phyloP scores from a whole-genome alignment of 305 asterid genomes.

The Caryopteris hybrid region DNA sequence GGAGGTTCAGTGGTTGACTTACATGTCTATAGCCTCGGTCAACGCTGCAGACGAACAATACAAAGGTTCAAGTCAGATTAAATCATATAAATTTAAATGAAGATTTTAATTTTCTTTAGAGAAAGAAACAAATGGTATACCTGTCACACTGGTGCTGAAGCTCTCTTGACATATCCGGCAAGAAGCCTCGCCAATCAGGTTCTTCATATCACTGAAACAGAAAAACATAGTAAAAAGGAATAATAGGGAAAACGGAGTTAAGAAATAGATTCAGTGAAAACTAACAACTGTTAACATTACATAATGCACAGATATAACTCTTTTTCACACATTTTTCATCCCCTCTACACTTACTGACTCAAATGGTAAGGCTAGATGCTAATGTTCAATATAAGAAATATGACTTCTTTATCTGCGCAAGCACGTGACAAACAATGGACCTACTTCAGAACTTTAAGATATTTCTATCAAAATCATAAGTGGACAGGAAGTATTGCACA shows the following conservation, averaged over 20 bases:
- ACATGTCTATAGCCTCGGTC: constrained; percentile 77
- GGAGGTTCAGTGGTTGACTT: constrained; percentile 23
- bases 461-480: background rate
- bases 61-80: constrained; percentile 6
- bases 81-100: background rate
- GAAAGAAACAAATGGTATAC: constrained; percentile 19
- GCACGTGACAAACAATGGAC: background rate
- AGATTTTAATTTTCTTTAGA: background rate
- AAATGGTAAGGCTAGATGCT: background rate
- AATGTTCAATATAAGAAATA: background rate
- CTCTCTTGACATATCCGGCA: constrained; percentile 87
- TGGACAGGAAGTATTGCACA: background rate
- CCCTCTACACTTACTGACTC: background rate
- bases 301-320: too few relatives aligned
- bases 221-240: too few relatives aligned
- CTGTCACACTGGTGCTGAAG: constrained; percentile 77
- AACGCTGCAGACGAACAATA: constrained; percentile 43
- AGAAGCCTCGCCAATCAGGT: constrained; percentile 75
- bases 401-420: background rate
- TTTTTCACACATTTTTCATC: background rate
- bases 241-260: background rate
- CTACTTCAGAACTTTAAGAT: too few relatives aligned
- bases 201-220: constrained; percentile 77
- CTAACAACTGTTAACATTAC: background rate
- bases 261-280: background rate